Base-by-base conservation (phyloP, 768 basidiomycete species). In the Boletus vermiculosoides region DNA sequence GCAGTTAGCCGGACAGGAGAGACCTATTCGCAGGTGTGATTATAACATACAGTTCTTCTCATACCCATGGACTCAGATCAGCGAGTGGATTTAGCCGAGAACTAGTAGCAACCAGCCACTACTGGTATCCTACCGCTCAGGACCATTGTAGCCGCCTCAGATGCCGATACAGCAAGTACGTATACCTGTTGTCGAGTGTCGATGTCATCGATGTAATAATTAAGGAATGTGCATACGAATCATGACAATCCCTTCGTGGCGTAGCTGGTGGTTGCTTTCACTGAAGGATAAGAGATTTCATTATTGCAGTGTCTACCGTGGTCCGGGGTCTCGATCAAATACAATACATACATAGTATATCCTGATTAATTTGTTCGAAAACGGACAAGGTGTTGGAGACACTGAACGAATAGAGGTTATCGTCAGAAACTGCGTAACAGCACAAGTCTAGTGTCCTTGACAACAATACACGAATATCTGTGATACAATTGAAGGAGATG, bases 381-480 rank as follows among this genome's bases (percentile, higher is more conserved):
- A 23, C 13, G 11, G 9, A 31, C 2, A 33, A 13, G 6, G 10
- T 36, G 12, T 40, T 30, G 20, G 7, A 57, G 11, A 47, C 34
- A 46, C 34, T 41, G 18, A 30, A 45, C 25, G 22, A 34, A 30
- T 20, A 30, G 30, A 34, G 10, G 23, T 25, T 18, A 42, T 49
- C 31, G 25, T 57, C 18, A 39, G 34, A 44, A 15, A 18, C 5
- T 12, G 12, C 37, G 30, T 63, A 31, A 31, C 7, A 37, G 28
- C 11, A 47, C 46, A 33, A 39, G 12, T 55, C 33, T 42, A 55
- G 37, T 50, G 60, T 57, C 63, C 55, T 48, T 56, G 48, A 34
- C 45, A 50, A 54, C 39, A 10, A 49, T 50, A 40, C 25, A 53
- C 13, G 30, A 47, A 30, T 45, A 53, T 44, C 31, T 18, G 50